Base-by-base conservation (phyloP, 2,329 filamentous ascomycete species). In the Penicillium sp. region DNA sequence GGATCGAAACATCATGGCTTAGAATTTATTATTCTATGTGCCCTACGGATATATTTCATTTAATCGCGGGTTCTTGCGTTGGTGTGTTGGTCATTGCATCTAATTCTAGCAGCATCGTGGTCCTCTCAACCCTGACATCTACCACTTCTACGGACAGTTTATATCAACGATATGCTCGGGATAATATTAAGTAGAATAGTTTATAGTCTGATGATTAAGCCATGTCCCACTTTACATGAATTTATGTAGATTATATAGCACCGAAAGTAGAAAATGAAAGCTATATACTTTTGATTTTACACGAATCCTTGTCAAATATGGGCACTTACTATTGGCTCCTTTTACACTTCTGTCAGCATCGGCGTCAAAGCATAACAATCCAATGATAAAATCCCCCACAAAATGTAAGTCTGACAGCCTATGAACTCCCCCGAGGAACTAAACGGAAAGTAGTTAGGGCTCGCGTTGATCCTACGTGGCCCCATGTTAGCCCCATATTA, bases 401-500 rank as follows among this genome's bases (percentile, higher is more conserved):
- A 27, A n/a, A 39, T 36, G 1, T 12, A 29, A 29, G 29, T 29
- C 19, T 17, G 13, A 13, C 31, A 23, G 12, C 31, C 31, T 33
- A 27, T 17, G 7, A n/a, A 19, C 17, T 51, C 9, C 31, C 27
- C 33, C 21, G n/a, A 13, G 7, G 1, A 10, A 47, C 53, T 55
- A 55, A 49, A 17, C 29, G 13, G 36, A 55, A 55, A 49, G 17
- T 13, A 49, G 53, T 50, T 55, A 50, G 45, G 38, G 29, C 7
- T 55, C n/a, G 44, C 29, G 53, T 25, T 43, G 47, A 55, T 55
- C 47, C 47, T 55, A 23, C 53, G 53, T 42, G 53, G 53, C 45
- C 53, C 53, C 47, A 55, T 36, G 29, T 29, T 55, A 55, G 53
- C 45, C 53, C 53, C 47, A 55, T 36, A 29, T 36, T 55, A 55